phyloP scores from a whole-genome alignment of 768 basidiomycete genomes.

The Amanita pallidorosea region DNA sequence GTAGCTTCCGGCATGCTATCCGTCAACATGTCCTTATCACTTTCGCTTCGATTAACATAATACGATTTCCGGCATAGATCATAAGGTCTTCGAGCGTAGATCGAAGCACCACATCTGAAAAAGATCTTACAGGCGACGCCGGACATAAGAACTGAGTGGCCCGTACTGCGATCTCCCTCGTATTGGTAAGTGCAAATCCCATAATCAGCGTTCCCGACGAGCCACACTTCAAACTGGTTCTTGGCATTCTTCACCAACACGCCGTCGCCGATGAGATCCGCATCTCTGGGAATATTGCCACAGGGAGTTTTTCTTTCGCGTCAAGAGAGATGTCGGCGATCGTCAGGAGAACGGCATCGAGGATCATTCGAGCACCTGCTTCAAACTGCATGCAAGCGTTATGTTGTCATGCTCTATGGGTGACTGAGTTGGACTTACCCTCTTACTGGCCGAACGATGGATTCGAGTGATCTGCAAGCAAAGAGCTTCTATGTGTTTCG shows the following conservation, averaged over 20 bases:
- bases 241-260: conserved; percentile 5
- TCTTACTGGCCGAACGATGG: not conserved
- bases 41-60: not conserved
- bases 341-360: conserved; percentile 8
- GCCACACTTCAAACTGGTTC: conserved; percentile 5
- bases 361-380: too few relatives aligned
- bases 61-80: not conserved
- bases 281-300: conserved; percentile 8
- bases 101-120: not conserved
- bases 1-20: conserved; percentile 1
- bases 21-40: not conserved
- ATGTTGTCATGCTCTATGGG: not conserved
- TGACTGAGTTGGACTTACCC: not conserved
- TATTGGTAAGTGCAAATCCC: conserved; percentile 3
- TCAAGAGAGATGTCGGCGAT: conserved; percentile 7
- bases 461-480: too few relatives aligned
- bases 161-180: not conserved
- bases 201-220: conserved; percentile 7
- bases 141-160: not conserved
- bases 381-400: not conserved
- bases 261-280: conserved; percentile 6
- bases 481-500: conserved; percentile 3
- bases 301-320: conserved; percentile 3
- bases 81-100: not conserved
- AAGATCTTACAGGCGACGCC: not conserved